A percentile compares a stretch with the other conserved stretches of the same genome.
Conservation (phyloP, 2,329 filamentous ascomycete species). For the Alternaria viburni region DNA sequence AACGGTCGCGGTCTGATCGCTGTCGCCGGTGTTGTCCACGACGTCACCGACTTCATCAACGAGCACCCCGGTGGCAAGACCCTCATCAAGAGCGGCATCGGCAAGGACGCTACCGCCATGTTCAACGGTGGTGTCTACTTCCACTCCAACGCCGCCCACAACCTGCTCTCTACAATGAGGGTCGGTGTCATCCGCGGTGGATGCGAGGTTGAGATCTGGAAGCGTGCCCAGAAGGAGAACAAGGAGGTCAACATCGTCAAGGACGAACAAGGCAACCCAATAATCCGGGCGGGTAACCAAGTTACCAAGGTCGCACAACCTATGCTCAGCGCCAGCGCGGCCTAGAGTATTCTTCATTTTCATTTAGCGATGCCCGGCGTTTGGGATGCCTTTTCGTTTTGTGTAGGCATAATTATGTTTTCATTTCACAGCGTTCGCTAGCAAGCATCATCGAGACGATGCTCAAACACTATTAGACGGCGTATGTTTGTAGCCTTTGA, state of each 20-base stretch:
- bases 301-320: constrained; percentile 83
- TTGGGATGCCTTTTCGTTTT: constrained; percentile 31
- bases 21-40: constrained; percentile 52
- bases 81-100: constrained; percentile 50
- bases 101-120: constrained; percentile 53
- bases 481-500: constrained; percentile 35
- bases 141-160: constrained; percentile 53
- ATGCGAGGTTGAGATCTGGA: constrained; percentile 54
- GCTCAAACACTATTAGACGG: constrained; percentile 36
- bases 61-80: constrained; percentile 54
- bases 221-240: constrained; percentile 52
- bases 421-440: constrained; percentile 39
- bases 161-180: constrained; percentile 52
- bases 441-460: constrained; percentile 22
- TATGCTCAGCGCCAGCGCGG: constrained; percentile 81
- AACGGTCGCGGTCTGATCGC: constrained; percentile 52
- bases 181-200: constrained; percentile 53
- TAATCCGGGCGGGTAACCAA: constrained; percentile 85
- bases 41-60: constrained; percentile 52
- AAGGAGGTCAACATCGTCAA: constrained; percentile 82
- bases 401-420: constrained; percentile 33
- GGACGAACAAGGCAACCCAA: constrained; percentile 79
- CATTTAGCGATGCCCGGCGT: constrained; percentile 43
- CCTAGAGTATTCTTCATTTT: constrained; percentile 55
- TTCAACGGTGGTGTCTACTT: constrained; percentile 54